Base-by-base conservation (phyloP, 75 land plant species). In the Isoetes taiwanensis region DNA sequence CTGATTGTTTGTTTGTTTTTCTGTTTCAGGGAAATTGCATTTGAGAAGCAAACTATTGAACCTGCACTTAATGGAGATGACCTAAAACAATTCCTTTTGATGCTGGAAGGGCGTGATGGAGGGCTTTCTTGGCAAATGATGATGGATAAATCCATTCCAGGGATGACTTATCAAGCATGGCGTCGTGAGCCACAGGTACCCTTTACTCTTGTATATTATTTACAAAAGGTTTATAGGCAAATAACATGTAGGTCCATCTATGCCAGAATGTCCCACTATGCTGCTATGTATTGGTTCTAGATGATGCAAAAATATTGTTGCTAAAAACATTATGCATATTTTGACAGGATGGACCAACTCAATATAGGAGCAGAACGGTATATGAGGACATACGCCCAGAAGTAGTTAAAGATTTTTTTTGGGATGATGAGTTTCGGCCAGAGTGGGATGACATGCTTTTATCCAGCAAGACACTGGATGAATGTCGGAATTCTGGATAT, bases 391-490 rank as follows among this genome's bases (percentile, higher is more conserved):
- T 73, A 14, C 64, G 76, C 0, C 88, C 97, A 34, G 87, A 87
- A 61, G n/a, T 67, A 35, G 59, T 90, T 62, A 73, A 85, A 57
- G 96, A 90, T 55, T 90, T 90, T 62, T 90, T 86, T 67, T 86
- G 94, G 94, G 93, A 90, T 43, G 96, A 90, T 69, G 84, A 86
- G 25, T 90, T 86, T 62, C 62, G 96, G 34, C 27, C 59, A 8
- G 77, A 66, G 46, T 90, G 97, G 97, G 97, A 90, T 74, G 88
- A 83, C 71, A 90, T 90, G 97, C 82, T 90, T 33, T 26, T 80
- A n/a, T 50, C 64, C 31, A 37, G 71, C 20, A 34, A 59, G 26
- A 75, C 80, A 6, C 64, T 78, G 66, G 97, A 90, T 57, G 80
- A 76, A 52, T 86, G 78, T 57, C 56, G 76, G 3, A 34, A 39